Percentiles rank a stretch among this genome's conserved stretches.
Conservation (phyloP, 805 yeast genomes). For the Wickerhamiella bombiphila region DNA sequence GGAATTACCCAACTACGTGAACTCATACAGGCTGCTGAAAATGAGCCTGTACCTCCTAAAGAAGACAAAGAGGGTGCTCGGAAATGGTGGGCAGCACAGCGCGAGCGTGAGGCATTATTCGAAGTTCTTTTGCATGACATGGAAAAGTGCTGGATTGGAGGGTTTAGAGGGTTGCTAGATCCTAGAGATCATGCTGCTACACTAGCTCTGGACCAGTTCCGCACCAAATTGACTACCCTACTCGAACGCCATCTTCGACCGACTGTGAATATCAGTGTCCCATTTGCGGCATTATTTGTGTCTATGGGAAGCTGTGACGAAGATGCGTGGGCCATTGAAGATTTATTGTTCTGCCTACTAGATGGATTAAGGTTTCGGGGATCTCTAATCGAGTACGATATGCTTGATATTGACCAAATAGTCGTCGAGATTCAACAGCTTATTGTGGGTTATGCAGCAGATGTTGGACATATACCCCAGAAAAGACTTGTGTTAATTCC, state of each 20-base stretch:
- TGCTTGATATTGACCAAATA: conserved; percentile 43
- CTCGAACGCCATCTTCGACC: conserved; percentile 21
- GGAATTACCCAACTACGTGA: background rate
- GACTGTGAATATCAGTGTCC: too few species aligned
- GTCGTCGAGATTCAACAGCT: conserved; percentile 37
- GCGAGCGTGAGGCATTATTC: conserved; percentile 43
- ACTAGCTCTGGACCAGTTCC: too few species aligned
- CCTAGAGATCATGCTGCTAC: conserved; percentile 22
- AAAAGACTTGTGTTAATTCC: conserved; percentile 58
- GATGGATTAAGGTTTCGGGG: conserved; percentile 52
- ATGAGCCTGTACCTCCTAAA: background rate
- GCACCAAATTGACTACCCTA: conserved; percentile 9
- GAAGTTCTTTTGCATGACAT: conserved; percentile 38
- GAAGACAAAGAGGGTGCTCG: conserved; percentile 14
- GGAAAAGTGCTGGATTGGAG: conserved; percentile 63
- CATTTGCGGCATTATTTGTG: background rate
- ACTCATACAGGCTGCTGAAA: conserved; percentile 1
- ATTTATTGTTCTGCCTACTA: conserved; percentile 45
- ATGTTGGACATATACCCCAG: conserved; percentile 3
- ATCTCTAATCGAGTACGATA: conserved; percentile 49
- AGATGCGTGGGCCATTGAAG: conserved; percentile 30
- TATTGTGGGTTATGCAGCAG: conserved; percentile 24
- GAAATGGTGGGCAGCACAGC: conserved; percentile 67
- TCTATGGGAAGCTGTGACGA: too few species aligned
- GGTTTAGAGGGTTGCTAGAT: conserved; percentile 51